Evolutionary conservation across 129 eudicot species (phyloP).

Genomic region (Flaveria trinervia): DNA sequence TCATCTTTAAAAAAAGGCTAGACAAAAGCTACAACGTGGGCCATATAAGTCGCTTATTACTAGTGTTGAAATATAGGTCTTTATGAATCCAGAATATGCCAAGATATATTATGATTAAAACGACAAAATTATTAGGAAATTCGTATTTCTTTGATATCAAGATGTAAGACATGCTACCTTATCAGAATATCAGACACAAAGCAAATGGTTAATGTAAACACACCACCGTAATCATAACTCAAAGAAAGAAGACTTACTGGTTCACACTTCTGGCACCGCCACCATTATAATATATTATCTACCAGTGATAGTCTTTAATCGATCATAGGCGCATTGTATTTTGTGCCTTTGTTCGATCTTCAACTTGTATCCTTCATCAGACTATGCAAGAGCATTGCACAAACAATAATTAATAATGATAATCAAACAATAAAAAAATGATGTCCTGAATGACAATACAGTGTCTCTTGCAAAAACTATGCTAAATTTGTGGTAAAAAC

Average conservation of each 20-base stretch:
- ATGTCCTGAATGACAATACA: not conserved
- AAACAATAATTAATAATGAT: not conserved
- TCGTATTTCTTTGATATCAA: not conserved
- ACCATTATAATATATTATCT: conserved; percentile 7
- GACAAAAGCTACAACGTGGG: too few species aligned
- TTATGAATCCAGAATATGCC: not conserved
- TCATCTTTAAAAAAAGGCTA: not conserved
- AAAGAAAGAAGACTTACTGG: not conserved
- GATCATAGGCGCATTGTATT: conserved; percentile 52
- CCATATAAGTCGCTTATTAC: too few species aligned
- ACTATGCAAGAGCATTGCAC: conserved; percentile 35
- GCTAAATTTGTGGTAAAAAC: too few species aligned
- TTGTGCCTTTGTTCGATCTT: conserved; percentile 57
- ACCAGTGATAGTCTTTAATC: conserved; percentile 37
- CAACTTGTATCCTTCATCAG: conserved; percentile 41
- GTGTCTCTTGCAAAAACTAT: too few species aligned
- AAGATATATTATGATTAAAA: too few species aligned
- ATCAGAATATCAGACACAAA: not conserved
- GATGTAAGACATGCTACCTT: not conserved
- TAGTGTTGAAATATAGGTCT: not conserved
- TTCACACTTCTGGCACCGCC: conserved; percentile 12
- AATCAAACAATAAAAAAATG: not conserved
- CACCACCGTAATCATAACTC: not conserved
- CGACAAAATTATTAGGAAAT: not conserved
- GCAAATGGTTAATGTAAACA: not conserved